Conservation (phyloP, 441 rosid genomes). For the Raphanus hybrid region DNA sequence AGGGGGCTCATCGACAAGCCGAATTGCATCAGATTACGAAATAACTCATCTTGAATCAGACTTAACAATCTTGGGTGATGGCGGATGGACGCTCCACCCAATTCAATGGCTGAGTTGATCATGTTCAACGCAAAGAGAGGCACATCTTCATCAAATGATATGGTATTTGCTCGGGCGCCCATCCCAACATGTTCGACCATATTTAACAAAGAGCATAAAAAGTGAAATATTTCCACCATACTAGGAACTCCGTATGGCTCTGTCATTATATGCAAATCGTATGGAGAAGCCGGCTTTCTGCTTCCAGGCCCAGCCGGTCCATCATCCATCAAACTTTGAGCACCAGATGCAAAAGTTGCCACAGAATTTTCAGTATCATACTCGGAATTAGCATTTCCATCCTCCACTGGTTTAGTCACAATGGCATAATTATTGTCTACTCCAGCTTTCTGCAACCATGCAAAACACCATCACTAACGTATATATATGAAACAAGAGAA, state of each 20-base stretch:
- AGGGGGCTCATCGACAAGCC: constrained; percentile 82
- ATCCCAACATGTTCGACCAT: constrained; percentile 64
- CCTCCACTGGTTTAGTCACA: constrained; percentile 59
- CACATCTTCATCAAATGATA: constrained; percentile 80
- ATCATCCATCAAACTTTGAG: constrained; percentile 57
- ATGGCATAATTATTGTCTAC: constrained; percentile 61
- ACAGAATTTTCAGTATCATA: constrained; percentile 58
- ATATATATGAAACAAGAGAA: constrained; percentile 18
- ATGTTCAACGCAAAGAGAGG: constrained; percentile 81
- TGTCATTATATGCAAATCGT: constrained; percentile 69
- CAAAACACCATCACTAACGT: constrained; percentile 24
- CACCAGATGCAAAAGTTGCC: constrained; percentile 55
- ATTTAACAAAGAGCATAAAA: constrained; percentile 65
- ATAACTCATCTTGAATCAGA: constrained; percentile 78
- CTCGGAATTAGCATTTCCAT: constrained; percentile 63
- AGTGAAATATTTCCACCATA: constrained; percentile 85
- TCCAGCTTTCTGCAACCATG: constrained; percentile 56
- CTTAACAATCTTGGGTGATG: constrained; percentile 71
- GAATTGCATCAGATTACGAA: constrained; percentile 75
- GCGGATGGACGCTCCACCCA: constrained; percentile 68
- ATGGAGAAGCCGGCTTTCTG: constrained; percentile 53
- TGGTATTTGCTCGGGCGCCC: constrained; percentile 62
- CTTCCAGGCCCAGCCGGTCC: constrained; percentile 51
- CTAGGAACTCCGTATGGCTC: constrained; percentile 48
- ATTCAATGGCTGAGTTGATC: constrained; percentile 77